Conservation (phyloP, 257 asterid species). For the Solanum clarkiae region DNA sequence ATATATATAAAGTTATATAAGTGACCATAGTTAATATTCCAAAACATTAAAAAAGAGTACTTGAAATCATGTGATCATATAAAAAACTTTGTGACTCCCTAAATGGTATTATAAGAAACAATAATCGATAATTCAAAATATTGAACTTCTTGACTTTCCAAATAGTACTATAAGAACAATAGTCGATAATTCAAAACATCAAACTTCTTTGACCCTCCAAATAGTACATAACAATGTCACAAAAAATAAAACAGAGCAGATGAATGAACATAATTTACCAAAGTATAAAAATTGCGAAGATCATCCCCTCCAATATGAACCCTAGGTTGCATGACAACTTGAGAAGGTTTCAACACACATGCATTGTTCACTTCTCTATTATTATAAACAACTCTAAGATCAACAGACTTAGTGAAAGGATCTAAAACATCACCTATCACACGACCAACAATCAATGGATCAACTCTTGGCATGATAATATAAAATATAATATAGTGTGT, state of each 20-base stretch:
- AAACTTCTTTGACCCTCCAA: neutral
- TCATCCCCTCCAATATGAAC: conserved; percentile 73
- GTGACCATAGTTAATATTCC: neutral
- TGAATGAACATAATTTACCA: conserved; percentile 8
- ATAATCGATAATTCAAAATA: no score
- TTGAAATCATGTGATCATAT: no score
- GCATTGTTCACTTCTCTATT: conserved; percentile 44
- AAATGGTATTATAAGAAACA: no score
- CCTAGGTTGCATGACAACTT: conserved; percentile 46
- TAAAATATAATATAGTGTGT: neutral
- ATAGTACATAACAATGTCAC: neutral
- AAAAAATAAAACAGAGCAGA: neutral
- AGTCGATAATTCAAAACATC: neutral
- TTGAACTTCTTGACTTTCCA: neutral
- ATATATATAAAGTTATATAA: no score
- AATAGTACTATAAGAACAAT: neutral
- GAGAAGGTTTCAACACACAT: conserved; percentile 53
- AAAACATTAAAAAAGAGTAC: no score
- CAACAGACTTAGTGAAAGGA: conserved; percentile 38
- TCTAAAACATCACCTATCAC: conserved; percentile 71
- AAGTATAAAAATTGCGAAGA: conserved; percentile 58
- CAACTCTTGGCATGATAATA: conserved; percentile 35
- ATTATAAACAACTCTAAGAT: conserved; percentile 25
- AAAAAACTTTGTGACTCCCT: no score
- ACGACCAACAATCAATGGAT: conserved; percentile 53